Conservation (phyloP, 164 flowering plant genomes). For the Nelumbo lutea region DNA sequence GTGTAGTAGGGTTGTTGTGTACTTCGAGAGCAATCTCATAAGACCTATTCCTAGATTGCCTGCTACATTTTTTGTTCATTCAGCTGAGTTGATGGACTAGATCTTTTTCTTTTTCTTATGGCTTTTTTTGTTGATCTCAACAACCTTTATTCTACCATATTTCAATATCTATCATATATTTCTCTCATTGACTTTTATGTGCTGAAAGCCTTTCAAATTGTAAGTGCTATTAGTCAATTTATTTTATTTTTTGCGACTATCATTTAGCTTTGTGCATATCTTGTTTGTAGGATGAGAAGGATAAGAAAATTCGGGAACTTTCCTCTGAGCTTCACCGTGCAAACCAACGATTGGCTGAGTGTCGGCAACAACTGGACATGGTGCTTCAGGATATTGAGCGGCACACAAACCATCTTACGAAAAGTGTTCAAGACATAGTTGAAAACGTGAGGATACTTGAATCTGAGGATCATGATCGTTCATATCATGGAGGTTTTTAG, state of each 20-base stretch:
- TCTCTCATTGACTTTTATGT: background rate
- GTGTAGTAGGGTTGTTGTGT: too few relatives aligned
- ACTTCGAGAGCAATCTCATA: too few relatives aligned
- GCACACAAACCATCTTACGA: constrained; percentile 33
- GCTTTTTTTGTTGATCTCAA: too few relatives aligned
- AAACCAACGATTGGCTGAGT: constrained; percentile 37
- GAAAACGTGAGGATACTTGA: constrained; percentile 38
- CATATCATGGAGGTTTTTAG: background rate
- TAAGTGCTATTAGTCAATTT: background rate
- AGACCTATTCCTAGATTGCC: too few relatives aligned
- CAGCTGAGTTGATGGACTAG: too few relatives aligned
- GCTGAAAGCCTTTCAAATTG: background rate
- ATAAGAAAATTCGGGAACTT: constrained; percentile 45
- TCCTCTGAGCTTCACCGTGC: constrained; percentile 40
- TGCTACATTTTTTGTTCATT: too few relatives aligned
- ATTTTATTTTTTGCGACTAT: background rate
- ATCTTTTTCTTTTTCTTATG: too few relatives aligned
- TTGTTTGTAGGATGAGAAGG: constrained; percentile 49
- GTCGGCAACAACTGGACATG: constrained; percentile 41
- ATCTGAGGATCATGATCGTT: constrained; percentile 19
- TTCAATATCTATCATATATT: too few relatives aligned
- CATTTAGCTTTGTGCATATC: background rate
- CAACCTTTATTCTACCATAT: too few relatives aligned
- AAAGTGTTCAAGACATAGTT: constrained; percentile 37
- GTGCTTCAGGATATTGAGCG: constrained; percentile 39